Evolutionary conservation across 2,329 filamentous ascomycete species (phyloP), one percentile per base, ranked within the genome.

Genomic region (Coccinonectria pachysandricola): DNA sequence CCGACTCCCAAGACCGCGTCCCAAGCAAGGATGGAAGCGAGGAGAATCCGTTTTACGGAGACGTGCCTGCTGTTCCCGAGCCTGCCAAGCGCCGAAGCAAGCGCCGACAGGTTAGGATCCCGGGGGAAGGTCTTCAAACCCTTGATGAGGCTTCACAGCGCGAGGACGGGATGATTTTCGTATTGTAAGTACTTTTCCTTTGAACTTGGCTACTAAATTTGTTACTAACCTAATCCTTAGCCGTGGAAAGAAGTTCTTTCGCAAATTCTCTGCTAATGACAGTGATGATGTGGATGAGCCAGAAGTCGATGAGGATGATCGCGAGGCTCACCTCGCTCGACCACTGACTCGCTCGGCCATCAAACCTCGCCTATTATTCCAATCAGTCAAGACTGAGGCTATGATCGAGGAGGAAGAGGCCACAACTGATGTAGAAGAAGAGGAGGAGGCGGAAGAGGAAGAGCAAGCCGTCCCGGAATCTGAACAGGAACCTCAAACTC

Each of bases 241-340:
- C 63, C 83, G 83, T 43, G 83, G 83, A 50, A 84, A 80, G 62
- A 83, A 75, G 49, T 64, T 83, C 30, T 85, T 84, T 59, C 75
- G 76, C 52, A 79, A 76, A 46, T 84, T 79, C 40, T 53, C 59
- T 6, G 57, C 61, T 15, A 51, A 58, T 23, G 56, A 56, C 13
- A 50, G 23, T 12, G 41, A 45, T 20, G 47, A 50, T 21, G 13
- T 38, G 27, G 49, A 59, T 19, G 44, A 48, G 48, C 48, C 31
- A n/a, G 43, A 57, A 21, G 55, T 51, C 7, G 50, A 49, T 2
- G 52, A 43, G 10, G 50, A 52, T 23, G 55, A 58, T 26, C 44
- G 49, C 9, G 52, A 57, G 16, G 40, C 50, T 23, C 40, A 47
- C 23, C 52, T 56, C 15, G 37, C 48, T 32, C 49, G 50, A 15